These are phyloP conservation scores for Fusarium algeriense DNA, from an alignment of 2,329 filamentous ascomycete species.

Conservation along the genomic window DNA sequence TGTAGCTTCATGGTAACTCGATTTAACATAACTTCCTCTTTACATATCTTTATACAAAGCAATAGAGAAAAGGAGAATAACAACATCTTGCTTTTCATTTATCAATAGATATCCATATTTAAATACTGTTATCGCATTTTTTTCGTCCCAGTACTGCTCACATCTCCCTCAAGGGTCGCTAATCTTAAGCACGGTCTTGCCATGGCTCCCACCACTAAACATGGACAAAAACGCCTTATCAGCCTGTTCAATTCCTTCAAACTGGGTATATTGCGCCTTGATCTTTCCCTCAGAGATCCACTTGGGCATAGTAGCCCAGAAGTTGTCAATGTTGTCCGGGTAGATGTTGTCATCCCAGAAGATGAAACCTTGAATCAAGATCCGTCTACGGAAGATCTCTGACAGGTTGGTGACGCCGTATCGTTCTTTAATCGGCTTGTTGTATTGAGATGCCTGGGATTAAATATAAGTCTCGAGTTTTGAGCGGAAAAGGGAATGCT, in stretches of 20 bases:
- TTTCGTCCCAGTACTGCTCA: background rate
- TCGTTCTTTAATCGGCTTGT: background rate
- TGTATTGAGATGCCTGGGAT: background rate
- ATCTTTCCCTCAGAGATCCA: background rate
- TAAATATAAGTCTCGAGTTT: fast-evolving
- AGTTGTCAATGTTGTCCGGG: background rate
- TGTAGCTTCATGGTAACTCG: no score
- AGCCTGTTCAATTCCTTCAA: background rate
- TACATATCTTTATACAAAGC: no score
- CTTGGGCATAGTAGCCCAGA: background rate
- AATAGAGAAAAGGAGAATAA: no score
- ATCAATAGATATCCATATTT: background rate
- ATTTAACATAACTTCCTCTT: no score
- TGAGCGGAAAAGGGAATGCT: background rate
- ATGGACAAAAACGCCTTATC: background rate
- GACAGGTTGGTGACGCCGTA: background rate
- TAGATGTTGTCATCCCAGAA: constrained; percentile 4
- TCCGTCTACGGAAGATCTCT: background rate
- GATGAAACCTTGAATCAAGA: background rate
- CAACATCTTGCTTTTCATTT: no score
- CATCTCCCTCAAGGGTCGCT: background rate
- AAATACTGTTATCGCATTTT: fast-evolving
- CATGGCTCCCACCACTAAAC: background rate
- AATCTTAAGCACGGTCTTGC: background rate
- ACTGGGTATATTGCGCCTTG: background rate